These are phyloP conservation scores for Colletotrichum eleusines DNA, from an alignment of 2,329 filamentous ascomycete species.

Conservation along the genomic window DNA sequence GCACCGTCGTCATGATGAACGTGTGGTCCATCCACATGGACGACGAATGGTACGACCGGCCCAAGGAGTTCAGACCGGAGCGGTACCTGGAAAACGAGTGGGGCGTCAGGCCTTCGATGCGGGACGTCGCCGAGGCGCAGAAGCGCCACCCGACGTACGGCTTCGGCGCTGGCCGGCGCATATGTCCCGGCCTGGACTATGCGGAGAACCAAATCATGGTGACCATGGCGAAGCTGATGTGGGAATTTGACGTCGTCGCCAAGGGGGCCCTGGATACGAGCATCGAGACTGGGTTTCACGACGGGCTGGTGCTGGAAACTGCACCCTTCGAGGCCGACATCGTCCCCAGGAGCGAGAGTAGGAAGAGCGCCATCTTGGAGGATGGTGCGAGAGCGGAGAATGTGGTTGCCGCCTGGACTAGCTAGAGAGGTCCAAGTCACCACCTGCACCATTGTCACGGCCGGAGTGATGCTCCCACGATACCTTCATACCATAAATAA, in stretches of 20 bases:
- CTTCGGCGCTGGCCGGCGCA: slow-evolving; percentile 62
- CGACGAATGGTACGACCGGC: slow-evolving; percentile 44
- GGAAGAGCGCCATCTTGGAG: slow-evolving; percentile 35
- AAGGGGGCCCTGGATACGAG: slow-evolving; percentile 45
- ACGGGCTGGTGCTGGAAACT: slow-evolving; percentile 42
- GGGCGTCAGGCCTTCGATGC: slow-evolving; percentile 34
- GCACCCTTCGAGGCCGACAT: slow-evolving; percentile 43
- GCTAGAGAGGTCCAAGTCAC: neutral
- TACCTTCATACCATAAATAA: too few relatives aligned
- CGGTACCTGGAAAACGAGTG: slow-evolving; percentile 44
- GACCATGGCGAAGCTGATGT: slow-evolving; percentile 57
- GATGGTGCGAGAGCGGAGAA: slow-evolving; percentile 17
- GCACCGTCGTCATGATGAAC: slow-evolving; percentile 56
- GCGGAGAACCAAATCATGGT: slow-evolving; percentile 59
- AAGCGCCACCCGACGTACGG: slow-evolving; percentile 51
- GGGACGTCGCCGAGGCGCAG: slow-evolving; percentile 14
- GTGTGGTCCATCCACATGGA: slow-evolving; percentile 49
- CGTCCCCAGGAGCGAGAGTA: slow-evolving; percentile 42
- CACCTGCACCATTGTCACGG: neutral
- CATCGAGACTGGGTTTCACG: slow-evolving; percentile 46
- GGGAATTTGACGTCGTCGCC: slow-evolving; percentile 58
- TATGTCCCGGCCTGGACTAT: slow-evolving; percentile 62
- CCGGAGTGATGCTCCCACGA: too few relatives aligned
- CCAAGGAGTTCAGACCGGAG: slow-evolving; percentile 46
- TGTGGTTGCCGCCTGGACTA: slow-evolving; percentile 6